Base-by-base conservation (phyloP, 73 alveolate genomes). In the Loxodes magnus region DNA sequence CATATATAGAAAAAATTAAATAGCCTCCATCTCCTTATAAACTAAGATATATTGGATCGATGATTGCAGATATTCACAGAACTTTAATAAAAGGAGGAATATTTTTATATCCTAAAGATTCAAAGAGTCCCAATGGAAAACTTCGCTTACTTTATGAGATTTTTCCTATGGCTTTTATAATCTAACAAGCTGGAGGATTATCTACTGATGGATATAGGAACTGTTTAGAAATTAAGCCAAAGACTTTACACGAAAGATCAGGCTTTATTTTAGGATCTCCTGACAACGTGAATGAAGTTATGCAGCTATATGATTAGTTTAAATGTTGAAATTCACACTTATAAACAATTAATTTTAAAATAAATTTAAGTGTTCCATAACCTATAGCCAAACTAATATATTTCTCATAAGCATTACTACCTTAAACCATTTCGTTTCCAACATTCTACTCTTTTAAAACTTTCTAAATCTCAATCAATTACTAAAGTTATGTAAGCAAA, bases 141-240 rank as follows among this genome's bases (percentile, higher is more conserved):
- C 75, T 84, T 15, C 63, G 96, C 26, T 59, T 68, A 21, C 77
- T 84, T 31, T 84, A 79, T 37, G 96, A 84, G 60, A 74, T 83
- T 43, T 83, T 79, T 5, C 96, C 96, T 17, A 62, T 84, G 54
- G 71, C 87, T 53, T 74, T 71, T 67, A 65, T 84, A 39, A 26
- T 57, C 42, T 92, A 84, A 63, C 64, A 56, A 27, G 96, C 96
- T 10, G 96, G 96, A 3, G 96, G 96, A 10, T 17, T 25, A 4
- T 71, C 80, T 7, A 55, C 80, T 7, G 55, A 57, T 14, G 80
- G 80, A n/a, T 51, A 48, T 50, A 53, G 59, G 64, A 64, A 73
- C 3, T 51, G 43, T 21, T 55, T 66, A 66, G 80, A 66, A 36
- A 55, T 53, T 35, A 55, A 49, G 2, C 71, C 75, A 21, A 58